phyloP scores from a whole-genome alignment of 139 green algal species.

The Chlorella sp. region DNA sequence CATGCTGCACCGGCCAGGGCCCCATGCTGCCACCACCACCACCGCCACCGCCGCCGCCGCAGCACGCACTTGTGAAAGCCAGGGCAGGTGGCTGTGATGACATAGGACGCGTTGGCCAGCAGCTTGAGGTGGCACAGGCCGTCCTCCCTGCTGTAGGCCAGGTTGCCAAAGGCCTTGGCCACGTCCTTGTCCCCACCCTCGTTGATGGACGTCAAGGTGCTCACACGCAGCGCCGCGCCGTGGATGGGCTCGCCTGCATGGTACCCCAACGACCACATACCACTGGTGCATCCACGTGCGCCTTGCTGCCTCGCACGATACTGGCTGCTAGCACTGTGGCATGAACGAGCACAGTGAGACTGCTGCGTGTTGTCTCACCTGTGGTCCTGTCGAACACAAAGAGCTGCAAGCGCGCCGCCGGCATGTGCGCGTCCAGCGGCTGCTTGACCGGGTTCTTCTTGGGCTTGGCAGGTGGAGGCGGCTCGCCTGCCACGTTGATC shows the following conservation, averaged over 20 bases:
- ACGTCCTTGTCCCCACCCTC: not conserved
- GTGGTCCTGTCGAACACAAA: not conserved
- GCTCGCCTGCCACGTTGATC: not conserved
- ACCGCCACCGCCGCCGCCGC: not conserved
- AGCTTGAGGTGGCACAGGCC: slow-evolving; percentile 16
- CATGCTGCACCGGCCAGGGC: not conserved
- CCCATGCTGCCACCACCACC: not conserved
- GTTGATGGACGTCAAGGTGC: not conserved
- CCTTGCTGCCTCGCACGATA: no score
- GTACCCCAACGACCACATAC: no score
- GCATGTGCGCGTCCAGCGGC: not conserved
- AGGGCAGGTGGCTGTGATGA: slow-evolving; percentile 14
- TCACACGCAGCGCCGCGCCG: not conserved
- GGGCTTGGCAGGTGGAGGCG: not conserved
- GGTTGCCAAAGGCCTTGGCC: not conserved
- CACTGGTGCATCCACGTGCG: no score
- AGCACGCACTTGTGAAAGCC: slow-evolving; percentile 25
- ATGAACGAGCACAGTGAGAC: no score
- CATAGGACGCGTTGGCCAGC: slow-evolving; percentile 19
- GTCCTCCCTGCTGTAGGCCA: slow-evolving; percentile 6
- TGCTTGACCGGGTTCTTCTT: not conserved
- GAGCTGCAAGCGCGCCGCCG: not conserved
- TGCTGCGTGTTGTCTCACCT: not conserved
- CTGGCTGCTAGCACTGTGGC: no score
- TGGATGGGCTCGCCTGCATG: not conserved